A percentile compares a stretch with the other conserved stretches of the same genome.
phyloP scores from a whole-genome alignment of 163 green algal species.

The Coccomyxa subellipsoidea region DNA sequence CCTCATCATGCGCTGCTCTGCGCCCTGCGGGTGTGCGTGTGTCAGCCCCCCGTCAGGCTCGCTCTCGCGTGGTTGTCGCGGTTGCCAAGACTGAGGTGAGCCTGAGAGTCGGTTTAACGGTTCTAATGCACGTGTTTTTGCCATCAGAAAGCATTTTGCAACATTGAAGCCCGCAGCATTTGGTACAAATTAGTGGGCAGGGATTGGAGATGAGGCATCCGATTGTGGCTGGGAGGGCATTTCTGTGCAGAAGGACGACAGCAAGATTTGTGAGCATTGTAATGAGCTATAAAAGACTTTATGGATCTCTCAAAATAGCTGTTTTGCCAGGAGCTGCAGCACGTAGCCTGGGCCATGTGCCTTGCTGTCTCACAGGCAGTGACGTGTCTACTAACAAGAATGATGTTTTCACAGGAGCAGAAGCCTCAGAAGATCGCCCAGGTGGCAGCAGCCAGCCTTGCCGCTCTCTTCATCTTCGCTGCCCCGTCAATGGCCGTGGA shows the following conservation, averaged over 20 bases:
- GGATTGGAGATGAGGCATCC: background rate
- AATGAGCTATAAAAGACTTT: background rate
- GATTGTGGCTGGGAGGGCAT: background rate
- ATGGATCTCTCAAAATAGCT: no score
- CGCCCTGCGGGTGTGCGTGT: background rate
- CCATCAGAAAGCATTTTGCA: no score
- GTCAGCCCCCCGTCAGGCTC: background rate
- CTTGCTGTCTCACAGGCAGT: background rate
- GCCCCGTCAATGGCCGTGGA: slow-evolving; percentile 21
- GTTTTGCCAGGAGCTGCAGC: background rate
- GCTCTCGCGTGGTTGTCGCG: background rate
- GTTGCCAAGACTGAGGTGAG: slow-evolving; percentile 1
- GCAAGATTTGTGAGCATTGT: background rate
- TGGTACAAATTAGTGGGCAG: background rate
- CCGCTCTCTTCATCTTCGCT: slow-evolving; percentile 24
- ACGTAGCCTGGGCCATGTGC: background rate
- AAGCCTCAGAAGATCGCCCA: slow-evolving; percentile 10
- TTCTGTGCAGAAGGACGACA: background rate
- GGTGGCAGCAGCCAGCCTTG: slow-evolving; percentile 20
- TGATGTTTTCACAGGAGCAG: slow-evolving; percentile 7
- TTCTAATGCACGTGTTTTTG: no score
- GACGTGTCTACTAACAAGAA: background rate
- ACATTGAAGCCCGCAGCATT: no score
- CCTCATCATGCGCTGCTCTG: background rate
- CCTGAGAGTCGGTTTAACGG: no score